Conservation (phyloP, 108 stramenopile genomes). For the Nitzschia inconspicua region DNA sequence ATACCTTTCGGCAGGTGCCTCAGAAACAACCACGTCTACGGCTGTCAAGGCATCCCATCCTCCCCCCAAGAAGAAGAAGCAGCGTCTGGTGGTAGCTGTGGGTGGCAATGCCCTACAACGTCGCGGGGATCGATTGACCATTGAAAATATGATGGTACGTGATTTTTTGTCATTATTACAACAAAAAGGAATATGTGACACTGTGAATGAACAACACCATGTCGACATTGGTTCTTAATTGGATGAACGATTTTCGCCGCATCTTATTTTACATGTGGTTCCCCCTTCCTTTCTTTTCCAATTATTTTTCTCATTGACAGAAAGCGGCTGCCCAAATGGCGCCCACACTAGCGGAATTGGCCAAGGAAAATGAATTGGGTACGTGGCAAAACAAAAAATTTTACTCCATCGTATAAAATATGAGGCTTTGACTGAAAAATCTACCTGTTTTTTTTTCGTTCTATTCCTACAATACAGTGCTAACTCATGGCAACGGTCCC, state of each 20-base stretch:
- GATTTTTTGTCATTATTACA: too few species aligned
- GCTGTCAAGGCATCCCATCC: neutral
- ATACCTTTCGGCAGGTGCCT: neutral
- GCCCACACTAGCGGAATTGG: constrained; percentile 55
- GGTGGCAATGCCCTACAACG: constrained; percentile 86
- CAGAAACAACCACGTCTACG: neutral
- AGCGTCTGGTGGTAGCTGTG: constrained; percentile 71
- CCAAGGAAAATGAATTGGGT: constrained; percentile 58
- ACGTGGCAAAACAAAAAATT: neutral
- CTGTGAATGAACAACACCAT: too few species aligned
- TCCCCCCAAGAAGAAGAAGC: constrained; percentile 10
- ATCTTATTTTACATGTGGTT: neutral
- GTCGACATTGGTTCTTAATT: neutral
- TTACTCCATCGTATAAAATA: neutral
- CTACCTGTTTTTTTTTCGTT: neutral
- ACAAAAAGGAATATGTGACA: too few species aligned
- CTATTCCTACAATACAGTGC: constrained; percentile 19
- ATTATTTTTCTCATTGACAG: neutral
- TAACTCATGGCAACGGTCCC: constrained; percentile 79
- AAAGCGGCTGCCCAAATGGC: constrained; percentile 85
- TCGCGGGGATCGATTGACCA: constrained; percentile 79
- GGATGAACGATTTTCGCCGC: neutral
- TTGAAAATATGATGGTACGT: constrained; percentile 70
- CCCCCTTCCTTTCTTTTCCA: neutral
- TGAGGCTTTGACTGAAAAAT: neutral